Percentiles rank a stretch among this genome's conserved stretches.
Evolutionary conservation across 2,329 filamentous ascomycete species (phyloP).

Genomic region (Zasmidium cellare): DNA sequence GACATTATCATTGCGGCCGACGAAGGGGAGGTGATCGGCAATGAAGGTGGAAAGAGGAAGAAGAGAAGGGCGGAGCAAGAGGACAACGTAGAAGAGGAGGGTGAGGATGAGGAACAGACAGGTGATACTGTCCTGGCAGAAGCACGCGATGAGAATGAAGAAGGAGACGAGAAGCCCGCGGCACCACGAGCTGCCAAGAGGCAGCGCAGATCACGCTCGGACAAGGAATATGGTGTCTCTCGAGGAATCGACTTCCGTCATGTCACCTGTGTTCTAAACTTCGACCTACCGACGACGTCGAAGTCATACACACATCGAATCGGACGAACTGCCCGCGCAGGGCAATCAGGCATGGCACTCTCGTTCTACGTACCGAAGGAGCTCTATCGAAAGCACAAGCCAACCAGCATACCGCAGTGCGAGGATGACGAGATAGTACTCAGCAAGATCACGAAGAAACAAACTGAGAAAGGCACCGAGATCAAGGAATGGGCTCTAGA

Average conservation of each 20-base stretch:
- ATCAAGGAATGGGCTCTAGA: conserved; percentile 92
- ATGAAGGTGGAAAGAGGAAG: conserved; percentile 49
- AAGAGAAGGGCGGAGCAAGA: conserved; percentile 26
- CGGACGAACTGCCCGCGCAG: conserved; percentile 86
- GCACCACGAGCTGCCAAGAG: conserved; percentile 47
- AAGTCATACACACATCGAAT: conserved; percentile 98
- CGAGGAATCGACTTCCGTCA: conserved; percentile 97
- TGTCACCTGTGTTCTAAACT: conserved; percentile 92
- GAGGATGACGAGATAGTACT: conserved; percentile 85
- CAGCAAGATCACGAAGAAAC: conserved; percentile 74
- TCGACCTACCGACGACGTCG: conserved; percentile 83
- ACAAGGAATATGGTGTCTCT: conserved; percentile 92
- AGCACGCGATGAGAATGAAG: conserved; percentile 21
- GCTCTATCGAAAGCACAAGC: conserved; percentile 83
- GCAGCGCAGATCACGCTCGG: conserved; percentile 64
- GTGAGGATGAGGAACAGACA: conserved; percentile 27
- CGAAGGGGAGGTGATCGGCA: conserved; percentile 79
- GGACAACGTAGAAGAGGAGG: conserved; percentile 36
- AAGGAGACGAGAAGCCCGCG: conserved; percentile 27
- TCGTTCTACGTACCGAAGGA: conserved; percentile 87
- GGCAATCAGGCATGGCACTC: conserved; percentile 90
- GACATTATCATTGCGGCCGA: conserved; percentile 98
- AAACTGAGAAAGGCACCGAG: conserved; percentile 75
- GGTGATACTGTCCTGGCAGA: conserved; percentile 11
- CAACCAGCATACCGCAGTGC: conserved; percentile 72